phyloP scores from a whole-genome alignment of 2,329 filamentous ascomycete species.

The Phaeosphaeriaceae sp. region DNA sequence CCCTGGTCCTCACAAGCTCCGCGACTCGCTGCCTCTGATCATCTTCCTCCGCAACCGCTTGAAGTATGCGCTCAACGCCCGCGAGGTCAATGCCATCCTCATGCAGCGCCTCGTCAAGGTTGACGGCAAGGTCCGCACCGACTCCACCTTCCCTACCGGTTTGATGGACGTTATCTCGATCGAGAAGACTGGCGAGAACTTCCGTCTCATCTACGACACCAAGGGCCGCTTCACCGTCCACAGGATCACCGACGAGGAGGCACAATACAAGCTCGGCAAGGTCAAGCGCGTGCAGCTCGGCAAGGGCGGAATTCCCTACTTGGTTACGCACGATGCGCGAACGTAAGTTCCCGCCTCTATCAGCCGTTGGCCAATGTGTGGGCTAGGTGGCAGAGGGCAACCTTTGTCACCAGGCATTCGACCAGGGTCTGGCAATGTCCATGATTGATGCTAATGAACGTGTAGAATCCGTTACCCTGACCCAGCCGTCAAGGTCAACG shows the following conservation, averaged over 20 bases:
- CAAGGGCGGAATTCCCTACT: slow-evolving; percentile 99
- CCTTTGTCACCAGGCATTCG: slow-evolving; percentile 90
- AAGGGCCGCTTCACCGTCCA: slow-evolving; percentile 99
- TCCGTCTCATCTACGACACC: slow-evolving; percentile 99
- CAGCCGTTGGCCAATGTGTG: slow-evolving; percentile 87
- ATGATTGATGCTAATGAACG: slow-evolving; percentile 50
- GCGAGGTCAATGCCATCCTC: slow-evolving; percentile 96
- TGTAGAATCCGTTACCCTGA: slow-evolving; percentile 98
- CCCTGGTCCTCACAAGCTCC: slow-evolving; percentile 96
- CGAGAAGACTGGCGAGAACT: slow-evolving; percentile 99
- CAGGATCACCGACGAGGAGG: slow-evolving; percentile 98
- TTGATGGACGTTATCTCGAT: slow-evolving; percentile 99
- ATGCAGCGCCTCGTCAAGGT: slow-evolving; percentile 99
- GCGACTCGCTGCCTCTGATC: slow-evolving; percentile 98
- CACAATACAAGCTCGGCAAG: slow-evolving; percentile 99
- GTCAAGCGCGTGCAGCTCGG: slow-evolving; percentile 99
- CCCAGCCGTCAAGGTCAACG: slow-evolving; percentile 98
- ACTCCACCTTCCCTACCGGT: slow-evolving; percentile 94
- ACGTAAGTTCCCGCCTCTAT: slow-evolving; percentile 99
- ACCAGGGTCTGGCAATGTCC: slow-evolving; percentile 86
- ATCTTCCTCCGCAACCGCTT: slow-evolving; percentile 83
- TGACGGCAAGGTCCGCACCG: slow-evolving; percentile 99
- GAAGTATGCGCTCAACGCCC: slow-evolving; percentile 99
- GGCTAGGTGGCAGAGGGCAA: slow-evolving; percentile 46
- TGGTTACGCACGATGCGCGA: slow-evolving; percentile 99